phyloP scores from a whole-genome alignment of 257 asterid species.

The Cruciata laevipes region DNA sequence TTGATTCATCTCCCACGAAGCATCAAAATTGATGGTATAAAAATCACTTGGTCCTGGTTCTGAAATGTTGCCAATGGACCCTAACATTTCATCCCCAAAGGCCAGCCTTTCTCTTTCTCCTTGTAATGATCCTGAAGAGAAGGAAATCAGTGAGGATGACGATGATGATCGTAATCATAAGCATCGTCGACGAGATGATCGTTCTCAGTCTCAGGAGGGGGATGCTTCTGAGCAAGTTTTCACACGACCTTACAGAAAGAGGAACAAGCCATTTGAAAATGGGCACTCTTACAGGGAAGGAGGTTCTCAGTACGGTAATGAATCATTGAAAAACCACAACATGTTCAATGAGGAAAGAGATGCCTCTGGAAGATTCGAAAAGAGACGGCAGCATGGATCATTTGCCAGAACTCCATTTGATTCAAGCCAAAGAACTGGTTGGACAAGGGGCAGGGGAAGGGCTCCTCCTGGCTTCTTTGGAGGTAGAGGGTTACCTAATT shows the following conservation, averaged over 20 bases:
- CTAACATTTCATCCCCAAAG: slow-evolving; percentile 61
- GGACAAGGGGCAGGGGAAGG: slow-evolving; percentile 70
- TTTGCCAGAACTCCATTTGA: slow-evolving; percentile 60
- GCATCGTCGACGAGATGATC: slow-evolving; percentile 75
- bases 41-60: slow-evolving; percentile 10
- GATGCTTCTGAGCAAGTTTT: slow-evolving; percentile 55
- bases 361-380: slow-evolving; percentile 49
- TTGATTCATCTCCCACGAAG: slow-evolving; percentile 10
- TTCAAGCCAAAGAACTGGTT: slow-evolving; percentile 48
- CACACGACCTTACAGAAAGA: slow-evolving; percentile 58
- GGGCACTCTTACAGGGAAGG: slow-evolving; percentile 57
- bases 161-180: slow-evolving; percentile 99
- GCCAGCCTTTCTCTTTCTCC: slow-evolving; percentile 58
- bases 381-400: slow-evolving; percentile 48
- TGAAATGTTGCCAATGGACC: slow-evolving; percentile 44
- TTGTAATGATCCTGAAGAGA: slow-evolving; percentile 78
- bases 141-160: slow-evolving; percentile 88
- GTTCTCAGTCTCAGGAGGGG: slow-evolving; percentile 61
- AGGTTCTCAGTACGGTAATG: slow-evolving; percentile 46
- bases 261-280: slow-evolving; percentile 74
- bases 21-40: slow-evolving; percentile 14
- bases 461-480: slow-evolving; percentile 62
- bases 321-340: slow-evolving; percentile 39
- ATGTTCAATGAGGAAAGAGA: slow-evolving; percentile 38
- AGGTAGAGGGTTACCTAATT: slow-evolving; percentile 66